Base-by-base conservation (phyloP, 176 grass and related monocot genomes). In the Ensete ventricosum region DNA sequence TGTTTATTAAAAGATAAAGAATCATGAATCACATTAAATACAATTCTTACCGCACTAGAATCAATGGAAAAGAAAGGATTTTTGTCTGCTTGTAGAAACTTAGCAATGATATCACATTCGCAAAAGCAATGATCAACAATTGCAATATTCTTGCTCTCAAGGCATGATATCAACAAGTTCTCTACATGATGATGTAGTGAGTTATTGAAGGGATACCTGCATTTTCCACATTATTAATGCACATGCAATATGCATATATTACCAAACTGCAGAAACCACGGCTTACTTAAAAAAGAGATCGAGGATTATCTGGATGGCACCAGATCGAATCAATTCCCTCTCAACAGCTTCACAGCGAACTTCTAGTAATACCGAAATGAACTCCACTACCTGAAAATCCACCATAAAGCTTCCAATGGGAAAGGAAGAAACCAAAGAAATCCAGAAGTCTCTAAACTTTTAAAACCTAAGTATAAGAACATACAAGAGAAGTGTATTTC, bases 231-330 rank as follows among this genome's bases (percentile, higher is more conserved):
- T 16, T 9, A 6, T 62, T 62, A 59, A 52, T 64, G 19, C 9
- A 80, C 22, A 62, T 62, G 12, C 27, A 71, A 59, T 49, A 48
- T 43, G 50, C 17, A 26, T 26, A 24, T 50, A 50, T 16, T n/a
- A 34, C 51, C n/a, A 62, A 63, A 80, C 19, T 52, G 43, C 13
- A 80, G 63, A 57, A 70, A 9, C 24, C 24, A 9, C 43, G 59
- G 52, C 69, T 80, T 80, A 80, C 78, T 64, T 57, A 64, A 80
- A 80, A 72, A 80, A 80, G 13, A 80, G 55, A 72, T 80, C 78
- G 49, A 80, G 29, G 22, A 72, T 62, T 63, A 48, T 51, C n/a
- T 73, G 54, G 29, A 80, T 80, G 34, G 55, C 69, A 11, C 78
- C 69, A 62, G 69, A 72, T 72, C 53, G 34, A 52, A 73, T 72